phyloP scores from a whole-genome alignment of 139 green algal genomes.

The Tetraselmis chui region DNA sequence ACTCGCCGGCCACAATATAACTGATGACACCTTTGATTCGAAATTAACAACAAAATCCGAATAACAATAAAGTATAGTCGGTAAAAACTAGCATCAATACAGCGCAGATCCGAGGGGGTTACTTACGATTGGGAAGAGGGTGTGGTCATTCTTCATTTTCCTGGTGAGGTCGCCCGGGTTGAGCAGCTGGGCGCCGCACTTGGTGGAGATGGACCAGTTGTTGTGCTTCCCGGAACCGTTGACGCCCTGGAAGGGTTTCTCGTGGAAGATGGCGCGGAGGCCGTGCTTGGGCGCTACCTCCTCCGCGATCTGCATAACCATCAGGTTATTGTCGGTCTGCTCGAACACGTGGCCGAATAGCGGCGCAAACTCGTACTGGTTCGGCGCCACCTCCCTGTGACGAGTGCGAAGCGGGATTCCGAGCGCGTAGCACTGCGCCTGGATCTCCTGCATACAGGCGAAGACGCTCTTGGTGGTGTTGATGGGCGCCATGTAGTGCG shows the following conservation, averaged over 20 bases:
- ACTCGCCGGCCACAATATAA: too few relatives aligned
- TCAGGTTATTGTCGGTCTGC: constrained; percentile 25
- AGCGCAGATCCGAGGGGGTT: too few relatives aligned
- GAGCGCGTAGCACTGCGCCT: constrained; percentile 23
- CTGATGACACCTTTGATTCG: too few relatives aligned
- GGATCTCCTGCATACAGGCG: constrained; percentile 23
- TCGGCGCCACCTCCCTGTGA: constrained; percentile 27
- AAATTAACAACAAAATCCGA: too few relatives aligned
- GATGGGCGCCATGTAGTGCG: constrained; percentile 30
- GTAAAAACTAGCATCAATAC: too few relatives aligned
- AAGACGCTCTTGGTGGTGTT: not conserved
- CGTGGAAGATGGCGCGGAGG: constrained; percentile 23
- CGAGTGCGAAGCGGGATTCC: constrained; percentile 28
- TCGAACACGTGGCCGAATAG: constrained; percentile 22
- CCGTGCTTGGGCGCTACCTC: constrained; percentile 24
- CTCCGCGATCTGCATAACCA: constrained; percentile 31
- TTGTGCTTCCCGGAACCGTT: constrained; percentile 33
- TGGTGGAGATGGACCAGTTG: constrained; percentile 25
- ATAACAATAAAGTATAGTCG: too few relatives aligned
- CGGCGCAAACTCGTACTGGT: constrained; percentile 31
- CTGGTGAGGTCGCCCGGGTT: constrained; percentile 18
- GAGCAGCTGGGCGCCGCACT: constrained; percentile 16
- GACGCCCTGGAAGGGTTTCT: constrained; percentile 28
- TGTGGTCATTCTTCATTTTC: too few relatives aligned
- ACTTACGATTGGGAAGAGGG: too few relatives aligned